phyloP scores from a whole-genome alignment of 345 rosid genomes.

The Syzygium aqueum region DNA sequence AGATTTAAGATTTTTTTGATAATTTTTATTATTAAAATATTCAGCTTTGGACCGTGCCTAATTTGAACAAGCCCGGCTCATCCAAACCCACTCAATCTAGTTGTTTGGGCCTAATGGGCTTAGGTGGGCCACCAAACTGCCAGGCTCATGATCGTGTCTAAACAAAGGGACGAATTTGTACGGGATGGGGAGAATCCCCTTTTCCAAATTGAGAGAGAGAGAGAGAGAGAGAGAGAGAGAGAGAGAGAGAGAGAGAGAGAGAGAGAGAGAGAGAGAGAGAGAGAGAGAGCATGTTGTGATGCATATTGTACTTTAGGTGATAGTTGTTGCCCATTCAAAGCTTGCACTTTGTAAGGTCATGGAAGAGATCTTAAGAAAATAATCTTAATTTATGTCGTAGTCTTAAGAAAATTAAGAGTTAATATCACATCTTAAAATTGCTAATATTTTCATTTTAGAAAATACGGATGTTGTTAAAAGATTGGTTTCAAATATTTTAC shows the following conservation, averaged over 20 bases:
- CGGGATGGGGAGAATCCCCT: no score
- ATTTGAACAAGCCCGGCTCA: accelerated
- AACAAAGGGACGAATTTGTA: no score
- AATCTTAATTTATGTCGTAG: background rate
- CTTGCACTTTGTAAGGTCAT: background rate
- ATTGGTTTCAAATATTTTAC: background rate
- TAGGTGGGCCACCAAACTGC: background rate
- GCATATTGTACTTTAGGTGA: background rate
- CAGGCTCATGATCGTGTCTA: background rate
- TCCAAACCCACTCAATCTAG: background rate
- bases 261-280: background rate
- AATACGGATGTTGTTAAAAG: background rate
- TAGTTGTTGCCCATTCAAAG: background rate
- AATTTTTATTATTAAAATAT: no score
- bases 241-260: no score
- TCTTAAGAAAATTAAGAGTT: background rate
- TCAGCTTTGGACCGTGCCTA: background rate
- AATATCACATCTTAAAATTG: background rate
- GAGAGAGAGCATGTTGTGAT: background rate
- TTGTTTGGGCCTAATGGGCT: background rate
- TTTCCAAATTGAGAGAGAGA: background rate
- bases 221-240: no score
- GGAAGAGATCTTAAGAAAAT: background rate
- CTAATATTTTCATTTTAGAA: background rate
- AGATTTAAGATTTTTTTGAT: no score